Evolutionary conservation across 352 stramenopile genomes (phyloP), one percentile per base, ranked within the genome.

Genomic region (Pseudoperonospora humuli): DNA sequence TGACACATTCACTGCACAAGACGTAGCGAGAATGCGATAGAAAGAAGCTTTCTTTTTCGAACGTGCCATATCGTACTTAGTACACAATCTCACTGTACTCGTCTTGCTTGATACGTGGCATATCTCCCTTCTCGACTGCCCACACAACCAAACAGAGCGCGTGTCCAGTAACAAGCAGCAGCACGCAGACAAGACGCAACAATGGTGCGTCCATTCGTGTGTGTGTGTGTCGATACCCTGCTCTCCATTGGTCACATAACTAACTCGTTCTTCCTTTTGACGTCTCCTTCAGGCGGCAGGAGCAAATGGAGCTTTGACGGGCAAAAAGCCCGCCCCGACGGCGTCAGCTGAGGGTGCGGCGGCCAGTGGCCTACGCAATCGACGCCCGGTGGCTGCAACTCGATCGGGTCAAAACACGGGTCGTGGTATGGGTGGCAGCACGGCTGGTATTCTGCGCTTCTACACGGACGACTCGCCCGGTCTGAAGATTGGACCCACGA

Each of bases 391-490:
- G 20, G 55, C 67, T 40, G 39, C 56, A 10, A 57, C 67, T 31
- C 42, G 56, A 8, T 62, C 55, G 27, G 70, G 62, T 26, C 54
- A 70, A 46, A 92, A 92, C 66, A 92, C 61, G 7, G 79, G 79
- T 27, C 79, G 79, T 36, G 79, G 79, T 56, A 92, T 92, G 81
- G 81, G 64, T 57, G 82, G 67, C 51, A 90, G 65, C 68, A 73
- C 54, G 55, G 87, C 88, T 41, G 95, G 95, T 51, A 97, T 98
- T 75, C 68, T 98, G 60, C 88, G 94, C 67, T 98, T 97, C 72
- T 98, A 98, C 71, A 97, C 91, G 41, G 92, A 98, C 70, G 94
- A 98, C 70, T 96, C 90, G 49, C 92, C 94, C 15, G 93, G 94
- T 43, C 70, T 98, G 39, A 96, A 97, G 74, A 93, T 98, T 50